Base-by-base conservation (phyloP, 202 grass and related monocot genomes). In the Carex sylvatica region DNA sequence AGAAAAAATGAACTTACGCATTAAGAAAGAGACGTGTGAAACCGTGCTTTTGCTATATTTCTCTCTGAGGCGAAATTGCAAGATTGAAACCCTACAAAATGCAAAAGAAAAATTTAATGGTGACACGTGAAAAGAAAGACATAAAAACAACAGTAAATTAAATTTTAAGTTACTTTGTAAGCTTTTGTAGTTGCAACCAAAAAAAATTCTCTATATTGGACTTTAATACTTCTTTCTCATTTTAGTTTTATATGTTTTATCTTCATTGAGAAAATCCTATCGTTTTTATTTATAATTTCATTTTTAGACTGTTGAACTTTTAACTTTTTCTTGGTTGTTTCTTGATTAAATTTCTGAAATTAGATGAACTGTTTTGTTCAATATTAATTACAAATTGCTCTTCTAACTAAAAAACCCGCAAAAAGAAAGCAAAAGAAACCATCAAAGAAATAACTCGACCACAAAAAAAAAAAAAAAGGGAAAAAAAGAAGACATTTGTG, bases 1-100 rank as follows among this genome's bases (percentile, higher is more conserved):
- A 26, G 83, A 88, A 74, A 89, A 42, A 6, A 92, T 35, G 58
- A 83, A 97, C 61, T 87, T 92, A 20, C 87, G 87, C 19, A 97
- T 33, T 40, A 91, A 6, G 33, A 68, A 69, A 33, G 15, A 53
- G 6, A 82, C 28, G 33, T 55, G 23, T 20, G 2, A 42, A 18
- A 67, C 55, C 26, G 15, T 31, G 42, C 7, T 54, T 53, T 9
- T 33, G 19, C 44, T 23, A 52, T 82, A 12, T 24, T 68, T 82
- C 46, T 66, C 80, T 61, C 65, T n/a, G n/a, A 23, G n/a, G 40
- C 9, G 15, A 80, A 59, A 47, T 44, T 16, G 33, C 36, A 58
- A 56, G 14, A 31, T 12, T 7, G 16, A 36, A 11, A 33, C 12
- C 26, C 51, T 77, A 33, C 28, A 77, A 58, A n/a, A 80, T 49